Percentiles rank a stretch among this genome's conserved stretches.
Conservation (phyloP, 2,329 filamentous ascomycete genomes). For the Aspergillus fumigatus region DNA sequence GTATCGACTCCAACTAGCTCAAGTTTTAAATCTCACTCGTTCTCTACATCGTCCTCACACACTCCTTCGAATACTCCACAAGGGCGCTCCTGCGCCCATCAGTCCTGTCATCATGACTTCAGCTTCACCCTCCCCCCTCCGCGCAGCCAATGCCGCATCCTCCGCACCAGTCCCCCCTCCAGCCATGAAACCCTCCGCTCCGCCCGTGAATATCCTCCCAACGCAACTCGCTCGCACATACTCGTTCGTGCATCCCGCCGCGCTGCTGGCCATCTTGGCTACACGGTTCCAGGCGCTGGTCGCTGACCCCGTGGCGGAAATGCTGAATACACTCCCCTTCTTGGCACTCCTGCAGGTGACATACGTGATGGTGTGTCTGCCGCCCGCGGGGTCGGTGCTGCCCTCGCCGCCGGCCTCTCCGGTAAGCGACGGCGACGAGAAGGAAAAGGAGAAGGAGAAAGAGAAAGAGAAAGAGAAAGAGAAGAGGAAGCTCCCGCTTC, state of each 20-base stretch:
- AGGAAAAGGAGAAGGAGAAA: not conserved
- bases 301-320: conserved; percentile 61
- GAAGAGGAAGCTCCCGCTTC: conserved; percentile 9
- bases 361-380: conserved; percentile 57
- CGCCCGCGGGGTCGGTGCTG: conserved; percentile 44
- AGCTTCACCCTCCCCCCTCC: not conserved
- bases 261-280: conserved; percentile 62
- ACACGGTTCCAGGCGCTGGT: conserved; percentile 64
- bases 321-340: conserved; percentile 58
- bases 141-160: conserved; percentile 1
- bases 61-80: not conserved
- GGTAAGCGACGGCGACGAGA: conserved; percentile 8
- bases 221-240: conserved; percentile 50
- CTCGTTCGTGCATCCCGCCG: conserved; percentile 62
- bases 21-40: not conserved
- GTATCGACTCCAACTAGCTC: not conserved
- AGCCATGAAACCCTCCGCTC: conserved; percentile 21
- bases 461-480: not conserved
- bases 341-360: conserved; percentile 60
- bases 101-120: not conserved
- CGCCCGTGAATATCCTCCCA: conserved; percentile 46
- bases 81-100: conserved; percentile 8
- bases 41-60: not conserved
- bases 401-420: conserved; percentile 6
- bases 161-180: conserved; percentile 14